Conservation (phyloP, 768 basidiomycete species). For the Agrocybe praecox region DNA sequence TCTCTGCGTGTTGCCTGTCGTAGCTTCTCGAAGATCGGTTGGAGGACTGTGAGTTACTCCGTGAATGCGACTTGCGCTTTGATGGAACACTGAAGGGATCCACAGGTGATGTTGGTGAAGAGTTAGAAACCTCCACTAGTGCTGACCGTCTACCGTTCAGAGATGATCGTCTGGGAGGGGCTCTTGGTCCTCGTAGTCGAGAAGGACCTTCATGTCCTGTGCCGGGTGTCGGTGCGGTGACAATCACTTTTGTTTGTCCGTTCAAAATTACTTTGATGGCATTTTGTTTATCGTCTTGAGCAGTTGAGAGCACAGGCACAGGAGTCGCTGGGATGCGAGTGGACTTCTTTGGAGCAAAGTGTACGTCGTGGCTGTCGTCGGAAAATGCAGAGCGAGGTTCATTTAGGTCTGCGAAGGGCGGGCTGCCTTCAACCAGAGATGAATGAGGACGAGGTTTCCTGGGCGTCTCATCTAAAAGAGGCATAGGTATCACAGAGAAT, state of each 20-base stretch:
- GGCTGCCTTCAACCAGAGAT: conserved; percentile 10
- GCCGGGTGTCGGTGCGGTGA: conserved; percentile 55
- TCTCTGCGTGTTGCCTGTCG: conserved; percentile 5
- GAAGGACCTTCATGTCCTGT: conserved; percentile 32
- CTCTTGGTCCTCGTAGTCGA: conserved; percentile 42
- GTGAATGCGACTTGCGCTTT: conserved; percentile 21
- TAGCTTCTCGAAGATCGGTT: conserved; percentile 8
- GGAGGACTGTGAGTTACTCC: conserved; percentile 28
- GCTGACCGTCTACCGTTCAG: conserved; percentile 27
- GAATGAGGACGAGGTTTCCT: conserved; percentile 11
- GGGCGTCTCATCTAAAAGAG: conserved; percentile 17
- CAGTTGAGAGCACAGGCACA: conserved; percentile 10
- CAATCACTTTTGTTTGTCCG: conserved; percentile 52
- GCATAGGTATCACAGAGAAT: conserved; percentile 17
- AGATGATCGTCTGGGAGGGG: conserved; percentile 32
- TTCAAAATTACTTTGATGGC: conserved; percentile 46
- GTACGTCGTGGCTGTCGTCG: conserved; percentile 21
- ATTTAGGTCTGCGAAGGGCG: conserved; percentile 8
- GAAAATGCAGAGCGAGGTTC: conserved; percentile 22
- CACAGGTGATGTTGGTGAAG: conserved; percentile 7
- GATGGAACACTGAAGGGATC: conserved; percentile 36
- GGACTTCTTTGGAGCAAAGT: neutral
- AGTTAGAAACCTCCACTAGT: conserved; percentile 22
- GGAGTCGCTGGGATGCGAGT: conserved; percentile 1
- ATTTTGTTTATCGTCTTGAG: conserved; percentile 23